A percentile compares a stretch with the other conserved stretches of the same genome.
phyloP scores from a whole-genome alignment of 106 monocot genomes.

The Acanthochlamys bracteata region DNA sequence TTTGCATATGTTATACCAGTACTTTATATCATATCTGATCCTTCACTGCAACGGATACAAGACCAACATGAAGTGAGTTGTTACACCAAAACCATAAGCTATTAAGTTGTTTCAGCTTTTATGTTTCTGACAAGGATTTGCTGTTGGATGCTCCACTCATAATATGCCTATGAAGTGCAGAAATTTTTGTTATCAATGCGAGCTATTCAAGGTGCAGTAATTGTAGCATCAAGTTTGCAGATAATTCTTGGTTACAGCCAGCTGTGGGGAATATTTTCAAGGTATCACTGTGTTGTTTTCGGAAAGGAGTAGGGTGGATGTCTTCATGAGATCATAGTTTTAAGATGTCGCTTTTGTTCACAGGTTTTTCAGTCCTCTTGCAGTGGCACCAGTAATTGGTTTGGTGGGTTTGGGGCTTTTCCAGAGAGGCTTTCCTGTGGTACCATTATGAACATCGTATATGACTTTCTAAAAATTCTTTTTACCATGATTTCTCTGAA shows the following conservation, averaged over 20 bases:
- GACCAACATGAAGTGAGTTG: too few species aligned
- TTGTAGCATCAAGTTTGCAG: constrained; percentile 64
- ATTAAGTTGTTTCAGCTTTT: neutral
- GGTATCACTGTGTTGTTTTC: too few species aligned
- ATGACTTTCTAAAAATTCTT: too few species aligned
- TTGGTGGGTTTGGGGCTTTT: constrained; percentile 82
- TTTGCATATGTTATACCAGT: constrained; percentile 87
- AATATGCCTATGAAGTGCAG: too few species aligned
- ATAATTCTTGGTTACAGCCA: constrained; percentile 69
- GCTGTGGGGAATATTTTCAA: constrained; percentile 46
- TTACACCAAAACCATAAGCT: too few species aligned
- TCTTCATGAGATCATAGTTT: too few species aligned
- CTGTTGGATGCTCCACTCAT: too few species aligned
- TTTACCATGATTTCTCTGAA: too few species aligned
- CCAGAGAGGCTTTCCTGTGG: constrained; percentile 83
- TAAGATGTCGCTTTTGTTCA: constrained; percentile 1
- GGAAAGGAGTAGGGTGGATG: too few species aligned
- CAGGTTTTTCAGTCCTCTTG: constrained; percentile 71
- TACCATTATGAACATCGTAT: constrained; percentile 11
- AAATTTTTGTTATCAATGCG: constrained; percentile 84
- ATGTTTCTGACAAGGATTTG: neutral
- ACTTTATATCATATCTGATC: constrained; percentile 54
- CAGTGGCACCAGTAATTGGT: constrained; percentile 63
- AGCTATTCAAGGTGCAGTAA: constrained; percentile 81
- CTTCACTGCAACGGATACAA: too few species aligned